Percentiles rank a stretch among this genome's conserved stretches.
These are phyloP conservation scores for Boeremia exigua DNA, from an alignment of 2,329 filamentous ascomycete genomes.

Conservation along the genomic window DNA sequence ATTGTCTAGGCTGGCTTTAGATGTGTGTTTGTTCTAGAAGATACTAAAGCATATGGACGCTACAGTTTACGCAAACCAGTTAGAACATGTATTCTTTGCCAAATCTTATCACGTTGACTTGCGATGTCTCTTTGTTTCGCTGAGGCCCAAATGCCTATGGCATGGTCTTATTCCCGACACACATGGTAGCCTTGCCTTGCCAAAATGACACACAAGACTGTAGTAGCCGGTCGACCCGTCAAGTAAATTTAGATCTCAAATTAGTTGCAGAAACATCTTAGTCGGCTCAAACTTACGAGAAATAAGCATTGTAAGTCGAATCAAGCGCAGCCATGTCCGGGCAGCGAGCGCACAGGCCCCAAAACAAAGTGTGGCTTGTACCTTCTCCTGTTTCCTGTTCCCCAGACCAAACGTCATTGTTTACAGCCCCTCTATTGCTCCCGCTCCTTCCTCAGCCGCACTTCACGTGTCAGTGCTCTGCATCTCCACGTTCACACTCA, in stretches of 20 bases:
- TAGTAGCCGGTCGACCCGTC: neutral
- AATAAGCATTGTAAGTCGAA: slow-evolving; percentile 13
- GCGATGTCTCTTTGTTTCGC: too few relatives aligned
- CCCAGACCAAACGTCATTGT: slow-evolving; percentile 17
- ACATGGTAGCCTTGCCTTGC: slow-evolving; percentile 2
- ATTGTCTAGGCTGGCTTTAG: neutral
- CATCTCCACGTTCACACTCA: neutral
- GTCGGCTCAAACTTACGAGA: neutral
- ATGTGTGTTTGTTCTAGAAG: neutral
- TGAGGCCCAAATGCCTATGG: too few relatives aligned
- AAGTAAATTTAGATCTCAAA: too few relatives aligned
- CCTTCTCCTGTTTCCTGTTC: slow-evolving; percentile 10
- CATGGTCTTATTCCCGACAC: neutral
- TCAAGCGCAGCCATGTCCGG: slow-evolving; percentile 5
- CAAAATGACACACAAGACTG: neutral
- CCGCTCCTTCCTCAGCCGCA: slow-evolving; percentile 5
- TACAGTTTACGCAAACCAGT: too few relatives aligned
- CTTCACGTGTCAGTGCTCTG: slow-evolving; percentile 3
- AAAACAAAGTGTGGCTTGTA: slow-evolving; percentile 11
- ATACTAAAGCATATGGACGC: too few relatives aligned
- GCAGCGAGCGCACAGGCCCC: slow-evolving; percentile 1
- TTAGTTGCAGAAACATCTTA: neutral
- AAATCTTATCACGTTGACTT: too few relatives aligned
- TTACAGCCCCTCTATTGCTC: slow-evolving; percentile 8
- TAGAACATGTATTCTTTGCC: too few relatives aligned